A percentile compares a stretch with the other conserved stretches of the same genome.
These are phyloP conservation scores for Alternaria ethzedia DNA, from an alignment of 2,329 filamentous ascomycete species.

Conservation along the genomic window DNA sequence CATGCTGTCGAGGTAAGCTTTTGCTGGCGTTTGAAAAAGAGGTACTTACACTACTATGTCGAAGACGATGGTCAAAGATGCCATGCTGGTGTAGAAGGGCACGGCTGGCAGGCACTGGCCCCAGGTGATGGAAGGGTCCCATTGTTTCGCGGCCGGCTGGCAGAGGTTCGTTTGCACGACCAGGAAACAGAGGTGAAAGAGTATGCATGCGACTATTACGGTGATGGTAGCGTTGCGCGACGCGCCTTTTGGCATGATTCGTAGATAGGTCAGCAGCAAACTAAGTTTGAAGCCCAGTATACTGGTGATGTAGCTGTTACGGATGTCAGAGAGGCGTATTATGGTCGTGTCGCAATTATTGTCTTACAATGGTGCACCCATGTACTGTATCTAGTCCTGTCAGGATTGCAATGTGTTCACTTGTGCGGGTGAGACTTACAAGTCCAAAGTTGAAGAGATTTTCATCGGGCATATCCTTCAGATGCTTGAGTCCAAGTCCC, in stretches of 20 bases:
- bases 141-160: conserved; percentile 21
- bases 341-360: background rate
- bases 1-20: conserved; percentile 11
- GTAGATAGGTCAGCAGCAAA: conserved; percentile 18
- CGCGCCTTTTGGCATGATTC: conserved; percentile 21
- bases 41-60: conserved; percentile 16
- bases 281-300: conserved; percentile 25
- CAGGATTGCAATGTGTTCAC: background rate
- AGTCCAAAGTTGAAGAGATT: conserved; percentile 23
- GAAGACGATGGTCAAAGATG: conserved; percentile 17
- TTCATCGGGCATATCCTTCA: conserved; percentile 15
- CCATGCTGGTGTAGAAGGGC: conserved; percentile 21
- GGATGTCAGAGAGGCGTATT: background rate
- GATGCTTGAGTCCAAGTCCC: conserved; percentile 16
- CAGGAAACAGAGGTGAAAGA: conserved; percentile 20
- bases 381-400: conserved; percentile 20
- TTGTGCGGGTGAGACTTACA: background rate
- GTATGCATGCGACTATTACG: conserved; percentile 14
- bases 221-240: conserved; percentile 14
- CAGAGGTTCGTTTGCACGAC: conserved; percentile 19
- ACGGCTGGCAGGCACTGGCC: conserved; percentile 20
- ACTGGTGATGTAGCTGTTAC: conserved; percentile 18
- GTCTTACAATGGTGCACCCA: conserved; percentile 23
- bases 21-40: background rate
- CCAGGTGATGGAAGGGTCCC: conserved; percentile 16